Percentiles rank a stretch among this genome's conserved stretches.
Evolutionary conservation across 2,329 filamentous ascomycete species (phyloP).

Genomic region (Claviceps monticola): DNA sequence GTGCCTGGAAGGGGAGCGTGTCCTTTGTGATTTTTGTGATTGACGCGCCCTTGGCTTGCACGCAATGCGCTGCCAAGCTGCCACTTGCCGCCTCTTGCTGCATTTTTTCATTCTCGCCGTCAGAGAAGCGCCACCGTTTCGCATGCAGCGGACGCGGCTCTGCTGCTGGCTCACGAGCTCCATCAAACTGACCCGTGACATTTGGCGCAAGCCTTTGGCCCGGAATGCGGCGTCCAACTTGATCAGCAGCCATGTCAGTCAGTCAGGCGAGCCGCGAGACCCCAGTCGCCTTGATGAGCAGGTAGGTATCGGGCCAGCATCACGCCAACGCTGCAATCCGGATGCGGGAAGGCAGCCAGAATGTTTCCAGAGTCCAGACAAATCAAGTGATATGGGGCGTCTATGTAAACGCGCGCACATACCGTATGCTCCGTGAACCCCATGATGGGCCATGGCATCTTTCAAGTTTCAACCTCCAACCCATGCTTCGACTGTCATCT

Average conservation of each 20-base stretch:
- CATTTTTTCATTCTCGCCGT: background rate
- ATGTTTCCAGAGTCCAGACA: background rate
- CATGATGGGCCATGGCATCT: background rate
- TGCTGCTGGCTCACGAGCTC: background rate
- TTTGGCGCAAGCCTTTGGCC: background rate
- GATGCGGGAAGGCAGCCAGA: background rate
- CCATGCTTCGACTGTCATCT: background rate
- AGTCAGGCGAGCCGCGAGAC: too few species aligned
- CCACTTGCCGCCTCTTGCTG: background rate
- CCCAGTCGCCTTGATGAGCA: too few species aligned
- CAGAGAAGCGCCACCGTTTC: constrained; percentile 2
- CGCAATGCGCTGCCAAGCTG: background rate
- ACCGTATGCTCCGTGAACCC: background rate
- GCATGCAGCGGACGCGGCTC: background rate
- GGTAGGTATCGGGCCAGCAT: background rate
- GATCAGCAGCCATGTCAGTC: too few species aligned
- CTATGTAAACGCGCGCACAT: background rate
- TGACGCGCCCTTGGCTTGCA: background rate
- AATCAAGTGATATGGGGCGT: too few species aligned
- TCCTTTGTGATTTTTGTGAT: background rate
- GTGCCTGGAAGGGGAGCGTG: background rate
- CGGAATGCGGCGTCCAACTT: too few species aligned
- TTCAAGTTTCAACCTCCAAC: background rate
- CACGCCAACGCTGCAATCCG: background rate
- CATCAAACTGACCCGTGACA: background rate